phyloP scores from a whole-genome alignment of 495 filamentous ascomycete species.

The Penicillium ochrochloron region DNA sequence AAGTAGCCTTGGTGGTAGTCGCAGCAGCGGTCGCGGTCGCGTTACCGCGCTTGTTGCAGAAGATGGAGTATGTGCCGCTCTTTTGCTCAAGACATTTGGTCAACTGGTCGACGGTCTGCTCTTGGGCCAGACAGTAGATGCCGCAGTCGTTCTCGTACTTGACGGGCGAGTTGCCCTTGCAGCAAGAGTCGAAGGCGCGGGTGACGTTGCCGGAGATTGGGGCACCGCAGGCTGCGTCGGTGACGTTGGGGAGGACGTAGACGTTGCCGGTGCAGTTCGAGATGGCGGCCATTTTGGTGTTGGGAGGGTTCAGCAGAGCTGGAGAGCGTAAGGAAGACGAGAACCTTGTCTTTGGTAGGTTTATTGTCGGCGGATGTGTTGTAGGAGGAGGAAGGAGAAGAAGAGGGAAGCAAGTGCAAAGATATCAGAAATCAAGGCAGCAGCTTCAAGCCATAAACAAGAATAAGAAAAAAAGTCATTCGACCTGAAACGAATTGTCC shows the following conservation, averaged over 20 bases:
- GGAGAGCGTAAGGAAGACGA: neutral
- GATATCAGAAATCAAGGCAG: neutral
- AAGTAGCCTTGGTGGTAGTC: slow-evolving; percentile 22
- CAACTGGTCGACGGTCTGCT: slow-evolving; percentile 43
- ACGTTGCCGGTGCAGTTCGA: slow-evolving; percentile 35
- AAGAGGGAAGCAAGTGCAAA: too few relatives aligned
- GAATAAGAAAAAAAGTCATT: neutral
- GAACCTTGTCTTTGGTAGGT: neutral
- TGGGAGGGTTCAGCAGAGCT: neutral
- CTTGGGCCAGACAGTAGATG: slow-evolving; percentile 55
- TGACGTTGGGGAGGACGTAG: slow-evolving; percentile 45
- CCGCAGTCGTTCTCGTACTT: slow-evolving; percentile 53
- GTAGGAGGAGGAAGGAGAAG: neutral
- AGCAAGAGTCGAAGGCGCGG: slow-evolving; percentile 50
- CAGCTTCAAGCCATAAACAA: neutral
- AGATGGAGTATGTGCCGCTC: slow-evolving; percentile 39
- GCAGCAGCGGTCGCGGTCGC: slow-evolving; percentile 48
- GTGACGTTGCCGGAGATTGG: slow-evolving; percentile 42
- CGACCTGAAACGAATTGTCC: neutral
- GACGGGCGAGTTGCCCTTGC: slow-evolving; percentile 42
- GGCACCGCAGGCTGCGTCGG: slow-evolving; percentile 50
- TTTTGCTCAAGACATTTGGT: slow-evolving; percentile 40
- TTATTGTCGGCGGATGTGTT: neutral
- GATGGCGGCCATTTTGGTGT: slow-evolving; percentile 28
- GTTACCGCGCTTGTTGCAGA: slow-evolving; percentile 42